Evolutionary conservation across 2,329 filamentous ascomycete genomes (phyloP).

Genomic region (Aschersonia sp.): DNA sequence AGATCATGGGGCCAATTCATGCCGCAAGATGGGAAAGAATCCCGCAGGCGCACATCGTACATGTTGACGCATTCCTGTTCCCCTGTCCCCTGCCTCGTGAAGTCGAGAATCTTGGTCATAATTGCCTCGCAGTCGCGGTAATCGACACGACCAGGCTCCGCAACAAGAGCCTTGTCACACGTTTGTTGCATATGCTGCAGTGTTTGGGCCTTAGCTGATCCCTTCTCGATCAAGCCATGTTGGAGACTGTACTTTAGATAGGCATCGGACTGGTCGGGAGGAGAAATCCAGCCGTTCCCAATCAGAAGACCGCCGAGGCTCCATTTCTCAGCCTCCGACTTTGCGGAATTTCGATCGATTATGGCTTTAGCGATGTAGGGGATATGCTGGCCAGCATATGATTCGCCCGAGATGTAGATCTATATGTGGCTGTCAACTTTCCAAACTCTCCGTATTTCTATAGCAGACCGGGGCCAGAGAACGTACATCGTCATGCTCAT

Average conservation of each 20-base stretch:
- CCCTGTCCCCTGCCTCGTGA: constrained; percentile 42
- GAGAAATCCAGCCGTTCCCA: constrained; percentile 95
- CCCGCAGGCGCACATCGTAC: constrained; percentile 85
- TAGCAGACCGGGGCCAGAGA: constrained; percentile 1
- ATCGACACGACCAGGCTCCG: constrained; percentile 41
- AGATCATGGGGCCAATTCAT: constrained; percentile 98
- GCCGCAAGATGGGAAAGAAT: constrained; percentile 71
- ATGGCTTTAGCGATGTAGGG: constrained; percentile 93
- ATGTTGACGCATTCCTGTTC: constrained; percentile 69
- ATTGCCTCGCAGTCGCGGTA: constrained; percentile 61
- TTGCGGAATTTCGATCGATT: constrained; percentile 67
- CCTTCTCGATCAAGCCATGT: constrained; percentile 55
- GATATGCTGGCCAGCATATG: constrained; percentile 92
- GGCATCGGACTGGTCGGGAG: constrained; percentile 74
- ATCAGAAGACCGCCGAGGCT: constrained; percentile 76
- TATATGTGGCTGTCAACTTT: constrained; percentile 19
- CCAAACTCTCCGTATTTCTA: too few relatives aligned
- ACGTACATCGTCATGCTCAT: constrained; percentile 80
- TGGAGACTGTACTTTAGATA: constrained; percentile 76
- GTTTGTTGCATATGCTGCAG: constrained; percentile 55
- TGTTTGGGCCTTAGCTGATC: constrained; percentile 45
- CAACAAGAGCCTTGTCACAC: constrained; percentile 50
- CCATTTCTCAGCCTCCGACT: constrained; percentile 35
- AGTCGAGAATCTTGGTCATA: constrained; percentile 54
- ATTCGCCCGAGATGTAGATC: constrained; percentile 93